Evolutionary conservation across 768 basidiomycete species (phyloP), one percentile per base, ranked within the genome.

Genomic region (Lactarius psammicola): DNA sequence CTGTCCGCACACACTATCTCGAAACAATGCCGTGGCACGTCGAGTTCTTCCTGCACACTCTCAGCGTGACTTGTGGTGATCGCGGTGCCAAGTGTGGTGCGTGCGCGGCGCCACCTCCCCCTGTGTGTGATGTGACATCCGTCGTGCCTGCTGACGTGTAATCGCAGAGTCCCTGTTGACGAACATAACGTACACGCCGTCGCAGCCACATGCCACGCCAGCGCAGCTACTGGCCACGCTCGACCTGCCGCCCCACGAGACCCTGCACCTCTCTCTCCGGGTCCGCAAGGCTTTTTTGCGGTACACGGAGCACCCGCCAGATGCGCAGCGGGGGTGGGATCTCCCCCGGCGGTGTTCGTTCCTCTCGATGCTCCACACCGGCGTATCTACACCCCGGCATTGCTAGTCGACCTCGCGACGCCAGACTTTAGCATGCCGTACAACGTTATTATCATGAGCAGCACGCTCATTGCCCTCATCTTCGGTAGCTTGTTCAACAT

Each of bases 401-500:
- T 96, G 30, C 85, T 98, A 42, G 85, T 95, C 54, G 94, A 95
- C 75, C 84, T 97, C n/a, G 90, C 96, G n/a, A 94, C 94, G 40
- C 97, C 96, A 0, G 97, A 98, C 75, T 98, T 98, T 75, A 95
- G 92, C 76, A 98, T 98, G 97, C 97, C 97, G 1, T 98, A 98
- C 79, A 99, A 98, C 78, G 96, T 98, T 56, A 98, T 98, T 76
- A 98, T 98, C 72, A 90, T 98, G 80, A 94, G 85, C 65, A 93
- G 90, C 73, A 94, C 94, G 11, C 79, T 98, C 49, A 84, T 97
- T 60, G 94, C 95, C 55, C 85, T 97, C 69, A 87, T 95, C 62
- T 98, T 99, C 76, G 97, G 96, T 64, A 92, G 87, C 71, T 77
- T 96, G 55, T 94, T 98, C 78, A 98, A 98, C 72, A 74, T 87